These are phyloP conservation scores for Thermomucor indicae-seudaticae DNA, from an alignment of 371 early-diverging fungal species.

Conservation along the genomic window DNA sequence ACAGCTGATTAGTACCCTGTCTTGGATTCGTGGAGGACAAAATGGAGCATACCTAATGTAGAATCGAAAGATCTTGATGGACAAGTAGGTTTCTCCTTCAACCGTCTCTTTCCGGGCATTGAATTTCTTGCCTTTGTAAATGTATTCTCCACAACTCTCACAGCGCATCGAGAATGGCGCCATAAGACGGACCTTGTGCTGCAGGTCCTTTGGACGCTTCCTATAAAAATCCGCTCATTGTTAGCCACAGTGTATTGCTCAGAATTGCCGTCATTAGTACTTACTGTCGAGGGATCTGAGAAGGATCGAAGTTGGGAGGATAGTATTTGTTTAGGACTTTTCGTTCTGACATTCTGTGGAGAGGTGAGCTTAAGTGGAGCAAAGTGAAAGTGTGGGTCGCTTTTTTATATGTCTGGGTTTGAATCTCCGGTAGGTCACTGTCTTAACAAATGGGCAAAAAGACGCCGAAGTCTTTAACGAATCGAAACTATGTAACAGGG, in stretches of 20 bases:
- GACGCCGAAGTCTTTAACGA: too few relatives aligned
- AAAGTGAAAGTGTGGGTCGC: too few relatives aligned
- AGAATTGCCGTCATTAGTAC: not conserved
- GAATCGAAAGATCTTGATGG: constrained; percentile 90
- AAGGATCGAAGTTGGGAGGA: constrained; percentile 94
- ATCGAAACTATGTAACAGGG: too few relatives aligned
- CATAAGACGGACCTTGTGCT: constrained; percentile 95
- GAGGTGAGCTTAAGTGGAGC: not conserved
- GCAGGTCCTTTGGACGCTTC: constrained; percentile 74
- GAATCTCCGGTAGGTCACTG: too few relatives aligned
- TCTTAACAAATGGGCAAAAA: too few relatives aligned
- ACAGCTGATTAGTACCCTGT: not conserved
- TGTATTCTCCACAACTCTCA: constrained; percentile 92
- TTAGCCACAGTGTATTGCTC: not conserved
- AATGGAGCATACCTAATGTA: constrained; percentile 63
- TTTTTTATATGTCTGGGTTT: too few relatives aligned
- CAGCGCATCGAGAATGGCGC: constrained; percentile 98
- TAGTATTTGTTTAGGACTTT: constrained; percentile 92
- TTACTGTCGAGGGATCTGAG: constrained; percentile 47
- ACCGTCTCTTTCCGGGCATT: constrained; percentile 93
- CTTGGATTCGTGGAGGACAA: not conserved
- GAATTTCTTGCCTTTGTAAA: constrained; percentile 96
- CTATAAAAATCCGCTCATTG: constrained; percentile 48
- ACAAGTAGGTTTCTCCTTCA: constrained; percentile 79
- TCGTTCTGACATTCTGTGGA: constrained; percentile 69